A percentile compares a stretch with the other conserved stretches of the same genome.
phyloP scores from a whole-genome alignment of 768 basidiomycete species.

The Bullera alba region DNA sequence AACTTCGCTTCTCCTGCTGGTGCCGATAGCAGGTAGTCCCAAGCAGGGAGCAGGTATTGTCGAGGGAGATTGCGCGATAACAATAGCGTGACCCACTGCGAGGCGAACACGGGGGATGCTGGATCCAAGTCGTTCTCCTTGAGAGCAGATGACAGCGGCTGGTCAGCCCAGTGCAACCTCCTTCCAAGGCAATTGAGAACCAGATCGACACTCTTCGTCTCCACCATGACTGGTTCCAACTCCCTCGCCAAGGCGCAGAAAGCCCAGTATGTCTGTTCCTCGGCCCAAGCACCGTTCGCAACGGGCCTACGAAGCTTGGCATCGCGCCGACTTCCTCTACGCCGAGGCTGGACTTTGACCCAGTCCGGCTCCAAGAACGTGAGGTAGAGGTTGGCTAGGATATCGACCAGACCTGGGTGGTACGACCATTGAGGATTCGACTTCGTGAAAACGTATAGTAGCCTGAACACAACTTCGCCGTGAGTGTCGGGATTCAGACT shows the following conservation, averaged over 20 bases:
- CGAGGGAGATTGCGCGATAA: slow-evolving; percentile 15
- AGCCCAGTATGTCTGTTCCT: slow-evolving; percentile 30
- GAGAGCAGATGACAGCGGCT: slow-evolving; percentile 2
- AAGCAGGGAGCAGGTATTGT: slow-evolving; percentile 13
- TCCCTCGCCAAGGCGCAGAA: slow-evolving; percentile 26
- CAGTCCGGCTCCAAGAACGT: background rate
- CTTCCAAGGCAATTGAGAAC: slow-evolving; percentile 10
- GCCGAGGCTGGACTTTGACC: too few species aligned
- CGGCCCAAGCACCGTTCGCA: slow-evolving; percentile 9
- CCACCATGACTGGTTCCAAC: slow-evolving; percentile 11
- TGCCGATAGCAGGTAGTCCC: slow-evolving; percentile 29
- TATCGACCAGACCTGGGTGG: slow-evolving; percentile 7
- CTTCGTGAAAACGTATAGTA: slow-evolving; percentile 11
- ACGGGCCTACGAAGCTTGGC: background rate
- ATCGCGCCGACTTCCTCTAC: too few species aligned
- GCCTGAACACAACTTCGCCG: background rate
- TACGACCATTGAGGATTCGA: slow-evolving; percentile 9
- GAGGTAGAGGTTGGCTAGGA: slow-evolving; percentile 11
- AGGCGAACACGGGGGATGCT: slow-evolving; percentile 12
- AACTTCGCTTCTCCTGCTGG: slow-evolving; percentile 1
- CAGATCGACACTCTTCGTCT: background rate
- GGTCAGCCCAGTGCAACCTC: slow-evolving; percentile 24
- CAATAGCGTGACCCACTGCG: slow-evolving; percentile 23
- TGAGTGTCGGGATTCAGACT: background rate
- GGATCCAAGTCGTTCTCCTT: slow-evolving; percentile 18